These are phyloP conservation scores for Nakazawaea peltata DNA, from an alignment of 805 yeast genomes.

Conservation along the genomic window DNA sequence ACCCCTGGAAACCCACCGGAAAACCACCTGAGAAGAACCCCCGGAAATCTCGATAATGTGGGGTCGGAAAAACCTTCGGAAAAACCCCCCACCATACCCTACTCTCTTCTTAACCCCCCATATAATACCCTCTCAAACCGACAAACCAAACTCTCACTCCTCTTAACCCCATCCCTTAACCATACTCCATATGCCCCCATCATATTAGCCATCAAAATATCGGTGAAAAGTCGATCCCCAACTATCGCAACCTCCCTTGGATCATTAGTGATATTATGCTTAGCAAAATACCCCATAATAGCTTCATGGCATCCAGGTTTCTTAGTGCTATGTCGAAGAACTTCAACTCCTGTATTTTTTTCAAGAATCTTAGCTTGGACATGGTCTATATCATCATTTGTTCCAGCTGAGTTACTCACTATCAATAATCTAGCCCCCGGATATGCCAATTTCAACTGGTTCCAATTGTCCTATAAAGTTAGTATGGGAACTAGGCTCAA, in stretches of 20 bases:
- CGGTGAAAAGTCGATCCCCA: conserved; percentile 90
- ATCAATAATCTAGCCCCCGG: conserved; percentile 62
- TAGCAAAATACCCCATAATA: conserved; percentile 49
- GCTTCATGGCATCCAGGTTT: conserved; percentile 78
- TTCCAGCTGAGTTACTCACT: conserved; percentile 92
- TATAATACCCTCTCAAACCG: conserved; percentile 38
- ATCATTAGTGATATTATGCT: conserved; percentile 32
- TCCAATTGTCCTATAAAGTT: conserved; percentile 37
- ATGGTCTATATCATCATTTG: conserved; percentile 58
- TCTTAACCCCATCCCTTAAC: conserved; percentile 70
- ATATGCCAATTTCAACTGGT: conserved; percentile 39
- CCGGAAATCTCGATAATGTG: too few species aligned
- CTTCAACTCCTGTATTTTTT: conserved; percentile 55
- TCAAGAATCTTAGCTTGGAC: conserved; percentile 59
- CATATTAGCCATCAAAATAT: conserved; percentile 86
- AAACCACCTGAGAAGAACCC: too few species aligned
- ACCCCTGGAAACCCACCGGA: too few species aligned
- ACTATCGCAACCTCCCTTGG: conserved; percentile 72
- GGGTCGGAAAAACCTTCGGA: background rate
- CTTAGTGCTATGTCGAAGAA: conserved; percentile 63
- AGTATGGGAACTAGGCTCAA: background rate
- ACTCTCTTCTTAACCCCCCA: background rate
- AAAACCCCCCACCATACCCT: background rate
- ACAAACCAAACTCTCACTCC: conserved; percentile 43
- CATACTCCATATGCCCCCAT: conserved; percentile 87